Base-by-base conservation (phyloP, 2,329 filamentous ascomycete species). In the Capronia coronata region DNA sequence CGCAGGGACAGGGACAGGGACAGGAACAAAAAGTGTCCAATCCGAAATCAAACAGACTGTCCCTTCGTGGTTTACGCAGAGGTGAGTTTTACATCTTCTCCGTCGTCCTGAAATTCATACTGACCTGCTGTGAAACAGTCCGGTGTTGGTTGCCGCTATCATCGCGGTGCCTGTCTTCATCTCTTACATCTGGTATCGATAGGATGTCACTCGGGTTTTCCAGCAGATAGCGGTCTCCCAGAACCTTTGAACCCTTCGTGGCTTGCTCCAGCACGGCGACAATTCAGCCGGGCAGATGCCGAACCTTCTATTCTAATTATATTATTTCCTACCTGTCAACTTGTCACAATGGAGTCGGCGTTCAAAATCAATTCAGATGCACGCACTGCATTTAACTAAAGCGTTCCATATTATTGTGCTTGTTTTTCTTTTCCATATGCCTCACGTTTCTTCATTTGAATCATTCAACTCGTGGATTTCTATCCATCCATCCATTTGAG, bases 121-220 rank as follows among this genome's bases (percentile, higher is more conserved):
- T 52, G 22, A 49, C 32, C 27, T 16, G 14, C 22, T 19, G 11
- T 11, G 19, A 14, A 42, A 37, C 18, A 54, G 48, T 43, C 35
- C 53, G 11, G 37, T 48, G 7, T 21, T 54, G 45, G 37, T 54
- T 16, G 41, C 42, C 13, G 54, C 48, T 13, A 43, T 51, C 8
- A 38, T 56, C n/a, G 50, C 32, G 13, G 34, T 56, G 16, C 54
- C 54, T 22, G 39, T 53, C 18, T 47, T 51, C 39, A 38, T 54
- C 16, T 51, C 51, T 21, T 46, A 37, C 16, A 43, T 51, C 19
- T 43, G 47, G 37, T 49, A 49, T 46, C 50, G 54, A 22, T 56
- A 49, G 30, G 29, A 23, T 10, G 11, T 9, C 14, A 10, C 25
- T 27, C 6, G 25, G 25, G 25, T 27, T 5, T 27, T 27, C 25